A percentile compares a stretch with the other conserved stretches of the same genome.
phyloP scores from a whole-genome alignment of 495 filamentous ascomycete genomes.

The Lichenothelia convexa region DNA sequence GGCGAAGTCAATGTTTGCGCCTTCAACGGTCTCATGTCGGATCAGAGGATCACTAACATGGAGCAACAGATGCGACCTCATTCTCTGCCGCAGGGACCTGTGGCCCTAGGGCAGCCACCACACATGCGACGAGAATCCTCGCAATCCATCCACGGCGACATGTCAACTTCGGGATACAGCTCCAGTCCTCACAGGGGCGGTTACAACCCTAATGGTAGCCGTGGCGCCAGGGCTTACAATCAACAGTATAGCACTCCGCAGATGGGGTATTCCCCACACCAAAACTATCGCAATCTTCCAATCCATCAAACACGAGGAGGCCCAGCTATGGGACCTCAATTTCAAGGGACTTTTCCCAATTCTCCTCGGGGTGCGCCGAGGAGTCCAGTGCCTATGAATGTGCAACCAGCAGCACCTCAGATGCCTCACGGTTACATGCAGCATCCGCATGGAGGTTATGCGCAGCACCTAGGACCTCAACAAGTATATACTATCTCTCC shows the following conservation, averaged over 20 bases:
- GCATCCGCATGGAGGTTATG: conserved; percentile 36
- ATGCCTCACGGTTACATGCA: conserved; percentile 32
- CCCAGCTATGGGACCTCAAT: conserved; percentile 44
- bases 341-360: no score
- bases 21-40: conserved; percentile 1
- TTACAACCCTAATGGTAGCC: conserved; percentile 32
- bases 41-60: conserved; percentile 15
- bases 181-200: conserved; percentile 13
- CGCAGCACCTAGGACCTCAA: conserved; percentile 30
- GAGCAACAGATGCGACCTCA: conserved; percentile 39
- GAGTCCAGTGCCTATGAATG: no score
- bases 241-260: conserved; percentile 34
- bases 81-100: conserved; percentile 38
- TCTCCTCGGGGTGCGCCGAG: no score
- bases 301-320: conserved; percentile 46
- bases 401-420: conserved; percentile 19
- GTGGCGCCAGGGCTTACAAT: conserved; percentile 37
- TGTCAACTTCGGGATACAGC: conserved; percentile 37
- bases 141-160: conserved; percentile 60
- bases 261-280: conserved; percentile 47
- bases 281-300: conserved; percentile 38
- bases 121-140: conserved; percentile 72
- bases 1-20: conserved; percentile 39
- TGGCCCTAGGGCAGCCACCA: conserved; percentile 41
- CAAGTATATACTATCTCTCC: conserved; percentile 45